phyloP scores from a whole-genome alignment of 306 rosid species.

The Morella rubra region DNA sequence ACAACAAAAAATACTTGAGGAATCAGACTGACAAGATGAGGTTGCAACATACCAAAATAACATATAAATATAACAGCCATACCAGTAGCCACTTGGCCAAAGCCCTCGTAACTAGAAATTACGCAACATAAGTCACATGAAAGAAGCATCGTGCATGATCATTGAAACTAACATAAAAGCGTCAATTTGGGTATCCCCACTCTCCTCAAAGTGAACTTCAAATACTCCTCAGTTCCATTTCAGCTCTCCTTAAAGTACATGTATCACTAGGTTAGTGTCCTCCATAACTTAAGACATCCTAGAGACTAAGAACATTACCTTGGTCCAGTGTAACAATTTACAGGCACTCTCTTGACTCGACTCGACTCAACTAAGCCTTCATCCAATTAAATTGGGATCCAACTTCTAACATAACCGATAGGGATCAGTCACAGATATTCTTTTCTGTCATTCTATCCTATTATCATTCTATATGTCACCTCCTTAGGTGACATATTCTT shows the following conservation, averaged over 20 bases:
- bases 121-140: neutral
- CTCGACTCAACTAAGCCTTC: neutral
- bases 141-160: neutral
- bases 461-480: neutral
- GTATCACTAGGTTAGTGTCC: neutral
- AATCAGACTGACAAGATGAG: neutral
- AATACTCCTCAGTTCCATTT: neutral
- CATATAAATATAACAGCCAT: neutral
- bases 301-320: neutral
- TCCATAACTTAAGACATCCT: neutral
- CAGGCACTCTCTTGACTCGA: neutral
- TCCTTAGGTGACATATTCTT: neutral
- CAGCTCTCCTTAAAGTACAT: neutral
- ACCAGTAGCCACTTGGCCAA: neutral
- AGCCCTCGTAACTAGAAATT: neutral
- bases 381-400: neutral
- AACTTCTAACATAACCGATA: neutral
- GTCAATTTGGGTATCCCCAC: neutral
- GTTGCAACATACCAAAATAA: neutral
- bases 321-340: neutral
- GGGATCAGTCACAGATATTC: neutral
- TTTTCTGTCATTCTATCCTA: neutral
- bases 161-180: neutral
- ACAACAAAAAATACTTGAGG: neutral
- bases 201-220: neutral